These are phyloP conservation scores for Eimeria maxima DNA, from an alignment of 169 alveolate genomes.

Conservation along the genomic window DNA sequence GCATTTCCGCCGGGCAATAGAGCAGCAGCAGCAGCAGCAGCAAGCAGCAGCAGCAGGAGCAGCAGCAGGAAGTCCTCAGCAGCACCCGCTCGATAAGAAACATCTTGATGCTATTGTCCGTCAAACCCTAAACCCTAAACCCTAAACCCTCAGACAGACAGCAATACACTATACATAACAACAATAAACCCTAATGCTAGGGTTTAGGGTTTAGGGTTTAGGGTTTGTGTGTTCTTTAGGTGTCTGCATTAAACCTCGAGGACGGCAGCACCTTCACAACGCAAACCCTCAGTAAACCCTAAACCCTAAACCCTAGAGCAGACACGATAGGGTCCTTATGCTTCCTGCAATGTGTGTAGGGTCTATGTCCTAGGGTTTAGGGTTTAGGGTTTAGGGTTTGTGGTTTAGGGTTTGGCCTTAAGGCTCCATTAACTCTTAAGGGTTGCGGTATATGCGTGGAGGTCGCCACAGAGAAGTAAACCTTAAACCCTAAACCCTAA, in stretches of 20 bases:
- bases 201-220: constrained; percentile 28
- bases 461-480: constrained; percentile 34
- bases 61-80: background rate
- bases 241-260: background rate
- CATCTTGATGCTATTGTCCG: constrained; percentile 11
- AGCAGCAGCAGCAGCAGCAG: constrained; percentile 14
- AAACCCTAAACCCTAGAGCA: constrained; percentile 25
- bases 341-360: background rate
- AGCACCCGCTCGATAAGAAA: background rate
- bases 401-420: constrained; percentile 30
- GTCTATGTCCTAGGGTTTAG: background rate
- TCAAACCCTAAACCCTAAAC: constrained; percentile 7
- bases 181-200: background rate
- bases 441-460: constrained; percentile 42
- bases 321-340: background rate
- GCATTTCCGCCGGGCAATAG: background rate
- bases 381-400: background rate
- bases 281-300: constrained; percentile 34
- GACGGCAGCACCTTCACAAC: background rate
- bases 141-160: constrained; percentile 13
- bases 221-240: background rate
- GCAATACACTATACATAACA: too few species aligned
- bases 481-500: background rate
- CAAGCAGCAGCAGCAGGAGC: constrained; percentile 6
- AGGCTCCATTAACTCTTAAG: constrained; percentile 13